These are phyloP conservation scores for Colletotrichum musae DNA, from an alignment of 2,329 filamentous ascomycete genomes.

Conservation along the genomic window DNA sequence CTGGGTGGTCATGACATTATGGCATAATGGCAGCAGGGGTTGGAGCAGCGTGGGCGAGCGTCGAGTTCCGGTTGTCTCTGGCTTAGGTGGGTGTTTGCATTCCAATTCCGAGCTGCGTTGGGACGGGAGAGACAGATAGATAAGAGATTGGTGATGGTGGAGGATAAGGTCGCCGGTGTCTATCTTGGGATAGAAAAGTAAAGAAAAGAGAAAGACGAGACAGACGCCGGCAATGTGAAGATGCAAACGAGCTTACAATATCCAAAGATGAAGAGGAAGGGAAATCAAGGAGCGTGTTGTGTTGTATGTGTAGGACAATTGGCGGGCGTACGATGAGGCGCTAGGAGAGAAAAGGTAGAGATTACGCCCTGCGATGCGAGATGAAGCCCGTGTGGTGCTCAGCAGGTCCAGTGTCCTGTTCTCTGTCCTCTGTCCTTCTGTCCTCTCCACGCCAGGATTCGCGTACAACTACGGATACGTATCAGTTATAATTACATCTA, in stretches of 20 bases:
- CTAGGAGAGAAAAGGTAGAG: conserved; percentile 5
- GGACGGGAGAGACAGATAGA: conserved; percentile 18
- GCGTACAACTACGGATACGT: too few relatives aligned
- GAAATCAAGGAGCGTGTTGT: conserved; percentile 19
- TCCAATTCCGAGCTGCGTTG: conserved; percentile 30
- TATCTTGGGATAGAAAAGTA: neutral
- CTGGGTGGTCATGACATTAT: conserved; percentile 39
- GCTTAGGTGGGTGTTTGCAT: conserved; percentile 31
- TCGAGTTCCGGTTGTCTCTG: conserved; percentile 23
- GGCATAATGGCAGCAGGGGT: conserved; percentile 23
- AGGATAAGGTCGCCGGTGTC: neutral
- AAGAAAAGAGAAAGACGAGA: conserved; percentile 4
- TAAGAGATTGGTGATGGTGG: neutral
- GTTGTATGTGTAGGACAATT: conserved; percentile 1
- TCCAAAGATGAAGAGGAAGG: neutral
- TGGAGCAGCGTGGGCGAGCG: conserved; percentile 25
- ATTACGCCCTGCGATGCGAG: conserved; percentile 10
- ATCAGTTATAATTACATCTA: too few relatives aligned
- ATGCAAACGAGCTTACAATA: neutral
- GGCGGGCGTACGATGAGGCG: conserved; percentile 17
- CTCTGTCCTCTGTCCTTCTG: neutral
- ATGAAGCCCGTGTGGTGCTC: conserved; percentile 14
- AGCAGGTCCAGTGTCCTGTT: neutral
- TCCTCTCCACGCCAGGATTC: neutral
- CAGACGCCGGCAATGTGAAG: neutral